Percentiles rank a stretch among this genome's conserved stretches.
Evolutionary conservation across 345 rosid genomes (phyloP).

Genomic region (Ricinus communis): DNA sequence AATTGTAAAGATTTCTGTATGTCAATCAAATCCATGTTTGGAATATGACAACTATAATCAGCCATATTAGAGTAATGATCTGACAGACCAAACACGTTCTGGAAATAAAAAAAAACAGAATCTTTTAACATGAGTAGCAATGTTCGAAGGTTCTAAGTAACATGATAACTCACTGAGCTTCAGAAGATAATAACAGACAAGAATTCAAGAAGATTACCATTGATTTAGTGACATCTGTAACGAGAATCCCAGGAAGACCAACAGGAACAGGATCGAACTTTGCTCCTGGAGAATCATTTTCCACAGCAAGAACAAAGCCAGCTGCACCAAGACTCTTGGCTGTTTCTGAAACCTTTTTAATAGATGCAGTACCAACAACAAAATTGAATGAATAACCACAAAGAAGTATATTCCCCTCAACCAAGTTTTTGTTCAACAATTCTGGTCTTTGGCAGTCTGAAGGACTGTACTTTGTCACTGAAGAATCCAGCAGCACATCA

Average conservation of each 20-base stretch:
- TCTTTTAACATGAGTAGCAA: not conserved
- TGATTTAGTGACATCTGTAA: slow-evolving; percentile 76
- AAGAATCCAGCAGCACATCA: slow-evolving; percentile 84
- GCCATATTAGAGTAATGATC: not conserved
- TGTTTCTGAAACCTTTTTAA: slow-evolving; percentile 91
- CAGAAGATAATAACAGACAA: not conserved
- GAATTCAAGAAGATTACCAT: slow-evolving; percentile 51
- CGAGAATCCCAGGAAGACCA: slow-evolving; percentile 81
- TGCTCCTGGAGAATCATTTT: slow-evolving; percentile 89
- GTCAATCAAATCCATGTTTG: not conserved
- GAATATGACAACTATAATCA: not conserved
- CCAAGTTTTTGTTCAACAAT: slow-evolving; percentile 71
- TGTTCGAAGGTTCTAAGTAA: not conserved
- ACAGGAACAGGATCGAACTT: slow-evolving; percentile 95
- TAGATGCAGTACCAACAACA: slow-evolving; percentile 87
- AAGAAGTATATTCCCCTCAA: slow-evolving; percentile 94
- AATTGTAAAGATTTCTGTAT: not conserved
- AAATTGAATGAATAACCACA: slow-evolving; percentile 99
- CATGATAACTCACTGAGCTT: no score
- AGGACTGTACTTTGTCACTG: slow-evolving; percentile 67
- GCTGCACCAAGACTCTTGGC: slow-evolving; percentile 90
- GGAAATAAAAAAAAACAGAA: not conserved
- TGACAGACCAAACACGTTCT: not conserved
- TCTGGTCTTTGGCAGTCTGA: slow-evolving; percentile 98
- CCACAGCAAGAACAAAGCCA: slow-evolving; percentile 99